A percentile compares a stretch with the other conserved stretches of the same genome.
Evolutionary conservation across 352 stramenopile genomes (phyloP).

Genomic region (Phytopythium litorale): DNA sequence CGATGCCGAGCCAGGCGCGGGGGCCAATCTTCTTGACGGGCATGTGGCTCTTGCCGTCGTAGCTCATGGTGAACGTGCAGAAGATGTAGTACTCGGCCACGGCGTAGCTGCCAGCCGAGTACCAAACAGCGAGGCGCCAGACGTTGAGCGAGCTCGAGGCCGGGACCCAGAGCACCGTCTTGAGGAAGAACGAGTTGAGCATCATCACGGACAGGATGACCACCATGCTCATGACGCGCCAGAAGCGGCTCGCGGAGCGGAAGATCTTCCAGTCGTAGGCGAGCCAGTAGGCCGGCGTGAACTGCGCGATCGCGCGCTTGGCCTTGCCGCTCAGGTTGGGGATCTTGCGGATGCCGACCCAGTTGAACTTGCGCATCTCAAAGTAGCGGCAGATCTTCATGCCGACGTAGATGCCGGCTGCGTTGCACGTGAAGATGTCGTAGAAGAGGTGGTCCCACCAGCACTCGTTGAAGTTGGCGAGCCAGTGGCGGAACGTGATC

Average conservation of each 20-base stretch:
- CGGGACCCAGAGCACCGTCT: slow-evolving; percentile 90
- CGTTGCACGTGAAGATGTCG: slow-evolving; percentile 93
- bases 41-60: slow-evolving; percentile 37
- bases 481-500: slow-evolving; percentile 89
- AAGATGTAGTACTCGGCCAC: slow-evolving; percentile 91
- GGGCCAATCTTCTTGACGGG: slow-evolving; percentile 79
- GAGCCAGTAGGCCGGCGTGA: slow-evolving; percentile 90
- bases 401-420: slow-evolving; percentile 87
- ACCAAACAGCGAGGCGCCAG: slow-evolving; percentile 75
- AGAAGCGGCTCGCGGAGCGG: slow-evolving; percentile 87
- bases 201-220: slow-evolving; percentile 91
- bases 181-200: slow-evolving; percentile 96
- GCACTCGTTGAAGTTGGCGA: slow-evolving; percentile 94
- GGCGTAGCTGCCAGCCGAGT: slow-evolving; percentile 83
- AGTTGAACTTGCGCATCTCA: slow-evolving; percentile 89
- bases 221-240: slow-evolving; percentile 88
- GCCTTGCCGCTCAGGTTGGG: slow-evolving; percentile 76
- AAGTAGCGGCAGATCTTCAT: slow-evolving; percentile 87
- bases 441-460: slow-evolving; percentile 95
- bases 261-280: slow-evolving; percentile 94
- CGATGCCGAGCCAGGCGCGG: slow-evolving; percentile 78
- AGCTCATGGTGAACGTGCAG: slow-evolving; percentile 80
- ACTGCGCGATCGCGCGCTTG: slow-evolving; percentile 80
- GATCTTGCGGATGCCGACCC: slow-evolving; percentile 86
- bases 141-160: slow-evolving; percentile 81